phyloP scores from a whole-genome alignment of 2,329 filamentous ascomycete species.

The Gaeumannomyces tritici region DNA sequence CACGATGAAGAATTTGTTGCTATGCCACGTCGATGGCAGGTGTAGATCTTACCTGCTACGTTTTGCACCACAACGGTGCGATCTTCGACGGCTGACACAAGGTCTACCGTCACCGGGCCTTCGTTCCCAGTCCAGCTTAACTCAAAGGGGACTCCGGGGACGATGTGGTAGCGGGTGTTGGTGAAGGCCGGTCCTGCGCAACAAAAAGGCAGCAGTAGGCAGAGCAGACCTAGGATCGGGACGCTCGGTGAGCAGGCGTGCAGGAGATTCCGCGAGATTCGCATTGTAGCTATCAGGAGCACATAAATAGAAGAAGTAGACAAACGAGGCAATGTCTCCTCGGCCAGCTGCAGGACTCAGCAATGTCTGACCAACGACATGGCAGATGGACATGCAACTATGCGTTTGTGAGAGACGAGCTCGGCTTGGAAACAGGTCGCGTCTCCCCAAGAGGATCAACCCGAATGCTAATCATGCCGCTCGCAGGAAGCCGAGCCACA shows the following conservation, averaged over 20 bases:
- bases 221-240: neutral
- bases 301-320: neutral
- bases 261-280: neutral
- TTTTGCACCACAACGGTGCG: neutral
- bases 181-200: neutral
- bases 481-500: neutral
- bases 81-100: neutral
- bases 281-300: neutral
- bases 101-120: neutral
- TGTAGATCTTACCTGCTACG: neutral
- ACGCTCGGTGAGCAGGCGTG: neutral
- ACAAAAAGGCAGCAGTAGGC: neutral
- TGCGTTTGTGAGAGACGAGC: too few relatives aligned
- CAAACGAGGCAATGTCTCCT: neutral
- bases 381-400: neutral
- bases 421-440: too few relatives aligned
- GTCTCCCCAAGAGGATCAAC: too few relatives aligned
- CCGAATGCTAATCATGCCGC: too few relatives aligned
- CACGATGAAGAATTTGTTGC: neutral
- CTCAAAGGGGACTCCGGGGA: neutral
- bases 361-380: neutral
- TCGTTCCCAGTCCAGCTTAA: neutral
- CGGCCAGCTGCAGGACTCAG: neutral
- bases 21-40: neutral
- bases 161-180: neutral